Evolutionary conservation across 345 rosid genomes (phyloP), one percentile per base, ranked within the genome.

Genomic region (Pelargonium nanum): DNA sequence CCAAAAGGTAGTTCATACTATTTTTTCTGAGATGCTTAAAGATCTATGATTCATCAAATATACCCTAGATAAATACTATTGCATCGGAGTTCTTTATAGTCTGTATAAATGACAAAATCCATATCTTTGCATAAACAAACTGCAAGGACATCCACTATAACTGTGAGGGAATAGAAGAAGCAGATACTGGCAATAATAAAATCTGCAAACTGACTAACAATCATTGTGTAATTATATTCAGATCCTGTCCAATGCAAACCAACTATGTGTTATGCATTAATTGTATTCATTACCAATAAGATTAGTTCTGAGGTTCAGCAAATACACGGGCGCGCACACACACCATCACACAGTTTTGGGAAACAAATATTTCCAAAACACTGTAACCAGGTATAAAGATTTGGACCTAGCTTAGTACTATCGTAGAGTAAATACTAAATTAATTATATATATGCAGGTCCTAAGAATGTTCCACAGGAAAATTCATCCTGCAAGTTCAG

Each of bases 401-500:
- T 30, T 30, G 40, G 26, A 57, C 21, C 57, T 50, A n/a, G n/a
- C n/a, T 22, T 25, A 34, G 40, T 30, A 30, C 10, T 6, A 30
- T 5, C 6, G 40, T 30, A 30, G 9, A 40, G 48, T 12, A 40
- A 9, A 17, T 40, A 40, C 48, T 40, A 40, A 40, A 40, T 40
- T 9, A 9, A 40, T 40, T 22, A 71, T 70, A 71, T 71, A 59
- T 54, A 62, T 76, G 85, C 79, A 91, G 98, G 78, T 86, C 68
- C 78, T 68, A 53, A 83, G 82, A 69, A 79, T 81, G 70, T 78
- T 86, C 70, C 80, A 80, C 58, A 76, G 80, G 60, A 91, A 91
- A 76, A 78, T 91, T 22, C 85, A 86, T 71, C 98, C 96, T 50
- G 90, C 83, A 75, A 79, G 64, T 59, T 65, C 83, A 20, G 58